Conservation (phyloP, 768 basidiomycete species). For the Boletellus ananiceps region DNA sequence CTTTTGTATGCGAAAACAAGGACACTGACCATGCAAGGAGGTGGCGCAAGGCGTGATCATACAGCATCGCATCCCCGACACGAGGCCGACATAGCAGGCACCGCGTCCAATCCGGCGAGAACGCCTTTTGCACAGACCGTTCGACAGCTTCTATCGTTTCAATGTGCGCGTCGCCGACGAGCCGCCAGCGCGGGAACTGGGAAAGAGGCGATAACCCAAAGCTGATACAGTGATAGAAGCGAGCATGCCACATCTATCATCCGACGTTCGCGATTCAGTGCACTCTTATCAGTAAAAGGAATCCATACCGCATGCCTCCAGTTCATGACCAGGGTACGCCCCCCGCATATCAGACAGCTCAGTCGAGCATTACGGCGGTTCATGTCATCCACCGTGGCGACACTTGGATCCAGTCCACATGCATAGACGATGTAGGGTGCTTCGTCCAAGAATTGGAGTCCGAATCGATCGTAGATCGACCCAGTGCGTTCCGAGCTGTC, state of each 20-base stretch:
- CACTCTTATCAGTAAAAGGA: not conserved
- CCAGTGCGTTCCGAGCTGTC: not conserved
- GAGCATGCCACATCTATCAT: conserved; percentile 5
- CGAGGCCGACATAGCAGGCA: conserved; percentile 9
- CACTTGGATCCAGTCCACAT: conserved; percentile 14
- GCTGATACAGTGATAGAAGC: not conserved
- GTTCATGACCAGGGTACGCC: not conserved
- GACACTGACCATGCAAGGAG: not conserved
- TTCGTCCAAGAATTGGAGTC: not conserved
- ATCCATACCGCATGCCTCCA: conserved; percentile 12
- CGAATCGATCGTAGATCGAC: not conserved
- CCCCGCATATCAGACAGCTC: not conserved
- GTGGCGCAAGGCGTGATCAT: not conserved
- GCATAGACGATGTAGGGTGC: conserved; percentile 6
- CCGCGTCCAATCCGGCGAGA: not conserved
- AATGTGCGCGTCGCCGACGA: not conserved
- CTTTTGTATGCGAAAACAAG: not conserved
- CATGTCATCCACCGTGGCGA: conserved; percentile 13
- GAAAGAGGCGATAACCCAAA: not conserved
- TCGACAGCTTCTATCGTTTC: not conserved
- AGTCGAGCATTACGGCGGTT: conserved; percentile 9
- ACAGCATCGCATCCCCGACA: not conserved
- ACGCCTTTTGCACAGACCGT: not conserved
- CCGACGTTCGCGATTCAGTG: not conserved
- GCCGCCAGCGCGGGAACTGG: not conserved